Evolutionary conservation across 2,329 filamentous ascomycete genomes (phyloP).

Genomic region (Annulohypoxylon truncatum): DNA sequence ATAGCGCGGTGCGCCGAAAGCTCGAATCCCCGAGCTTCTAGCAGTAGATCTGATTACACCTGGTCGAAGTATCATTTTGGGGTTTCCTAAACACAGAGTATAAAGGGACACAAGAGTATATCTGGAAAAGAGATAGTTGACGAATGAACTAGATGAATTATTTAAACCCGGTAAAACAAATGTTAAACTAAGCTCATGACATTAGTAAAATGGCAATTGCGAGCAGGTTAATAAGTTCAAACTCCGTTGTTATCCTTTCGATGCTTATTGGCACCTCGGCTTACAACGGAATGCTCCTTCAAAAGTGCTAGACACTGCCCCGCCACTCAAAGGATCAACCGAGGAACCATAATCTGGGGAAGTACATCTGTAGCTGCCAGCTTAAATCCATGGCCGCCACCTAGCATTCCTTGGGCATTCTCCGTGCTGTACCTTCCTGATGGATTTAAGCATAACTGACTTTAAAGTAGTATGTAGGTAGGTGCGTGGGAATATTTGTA

Average conservation of each 20-base stretch:
- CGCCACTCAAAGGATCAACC: conserved; percentile 20
- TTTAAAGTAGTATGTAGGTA: not conserved
- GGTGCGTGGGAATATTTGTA: not conserved
- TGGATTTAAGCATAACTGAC: not conserved
- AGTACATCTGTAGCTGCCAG: conserved; percentile 23
- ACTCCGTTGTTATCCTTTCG: conserved; percentile 19
- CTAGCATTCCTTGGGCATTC: not conserved
- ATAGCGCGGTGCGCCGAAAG: conserved; percentile 51
- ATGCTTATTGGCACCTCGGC: conserved; percentile 41
- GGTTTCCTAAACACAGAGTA: conserved; percentile 1
- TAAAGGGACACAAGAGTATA: not conserved
- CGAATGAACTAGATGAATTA: not conserved
- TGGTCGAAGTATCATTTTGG: conserved; percentile 45
- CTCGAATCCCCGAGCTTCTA: conserved; percentile 40
- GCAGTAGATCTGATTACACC: conserved; percentile 37
- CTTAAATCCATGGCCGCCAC: not conserved
- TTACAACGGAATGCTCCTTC: conserved; percentile 35
- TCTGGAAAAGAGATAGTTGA: not conserved
- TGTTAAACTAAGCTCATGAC: conserved; percentile 7
- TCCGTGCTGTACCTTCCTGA: not conserved
- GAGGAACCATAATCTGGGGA: conserved; percentile 33
- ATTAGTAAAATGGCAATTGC: not conserved
- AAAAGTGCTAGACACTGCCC: conserved; percentile 9
- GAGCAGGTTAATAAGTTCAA: not conserved
- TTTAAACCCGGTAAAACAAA: not conserved